Evolutionary conservation across 805 yeast genomes (phyloP).

Genomic region (Starmerella stellata): DNA sequence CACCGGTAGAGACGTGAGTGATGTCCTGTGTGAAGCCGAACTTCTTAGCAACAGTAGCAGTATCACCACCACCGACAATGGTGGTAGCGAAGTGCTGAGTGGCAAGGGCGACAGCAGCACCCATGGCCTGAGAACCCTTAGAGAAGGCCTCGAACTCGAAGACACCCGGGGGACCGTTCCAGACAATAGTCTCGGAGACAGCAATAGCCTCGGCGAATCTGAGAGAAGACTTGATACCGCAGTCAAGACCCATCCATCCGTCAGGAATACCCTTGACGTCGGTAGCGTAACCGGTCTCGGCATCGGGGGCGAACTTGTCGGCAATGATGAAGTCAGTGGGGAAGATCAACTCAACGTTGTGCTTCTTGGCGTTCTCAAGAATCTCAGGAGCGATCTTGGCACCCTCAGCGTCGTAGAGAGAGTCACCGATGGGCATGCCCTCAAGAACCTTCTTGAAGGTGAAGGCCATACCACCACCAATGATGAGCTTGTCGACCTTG

Average conservation of each 20-base stretch:
- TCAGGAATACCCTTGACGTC: constrained; percentile 87
- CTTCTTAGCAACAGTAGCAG: constrained; percentile 97
- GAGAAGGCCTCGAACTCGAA: constrained; percentile 91
- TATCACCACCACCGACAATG: constrained; percentile 97
- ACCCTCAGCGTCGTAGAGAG: constrained; percentile 85
- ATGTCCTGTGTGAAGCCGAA: constrained; percentile 90
- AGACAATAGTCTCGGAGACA: constrained; percentile 90
- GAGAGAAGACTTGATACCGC: constrained; percentile 75
- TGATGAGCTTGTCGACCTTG: constrained; percentile 84
- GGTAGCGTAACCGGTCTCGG: constrained; percentile 66
- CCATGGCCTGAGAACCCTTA: constrained; percentile 74
- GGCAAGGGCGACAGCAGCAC: constrained; percentile 74
- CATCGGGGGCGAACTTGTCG: constrained; percentile 84
- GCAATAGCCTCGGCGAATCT: constrained; percentile 68
- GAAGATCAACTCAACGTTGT: constrained; percentile 79
- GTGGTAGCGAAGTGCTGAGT: constrained; percentile 84
- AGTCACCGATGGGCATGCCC: constrained; percentile 73
- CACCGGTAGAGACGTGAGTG: constrained; percentile 98
- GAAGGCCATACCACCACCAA: constrained; percentile 99
- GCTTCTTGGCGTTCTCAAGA: constrained; percentile 89
- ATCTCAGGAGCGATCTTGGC: constrained; percentile 85
- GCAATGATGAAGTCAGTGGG: constrained; percentile 95
- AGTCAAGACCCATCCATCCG: constrained; percentile 88
- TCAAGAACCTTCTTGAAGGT: constrained; percentile 90
- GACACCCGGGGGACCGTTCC: constrained; percentile 99